These are phyloP conservation scores for Cadophora luteo-olivacea DNA, from an alignment of 2,329 filamentous ascomycete genomes.

Conservation along the genomic window DNA sequence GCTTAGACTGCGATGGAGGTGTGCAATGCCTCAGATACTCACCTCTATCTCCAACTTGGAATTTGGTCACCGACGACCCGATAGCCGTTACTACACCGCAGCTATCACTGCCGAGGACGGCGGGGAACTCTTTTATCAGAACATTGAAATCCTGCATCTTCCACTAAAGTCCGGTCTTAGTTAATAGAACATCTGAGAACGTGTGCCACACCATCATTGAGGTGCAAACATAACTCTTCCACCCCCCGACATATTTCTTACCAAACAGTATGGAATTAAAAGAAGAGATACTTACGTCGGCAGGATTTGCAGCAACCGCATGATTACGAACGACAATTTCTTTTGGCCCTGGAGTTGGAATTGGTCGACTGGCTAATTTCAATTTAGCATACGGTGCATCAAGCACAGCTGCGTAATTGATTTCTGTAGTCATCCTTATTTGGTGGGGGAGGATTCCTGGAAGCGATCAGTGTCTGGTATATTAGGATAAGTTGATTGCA, in stretches of 20 bases:
- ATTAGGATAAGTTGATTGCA: neutral
- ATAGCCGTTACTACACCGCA: conserved; percentile 29
- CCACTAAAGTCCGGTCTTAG: conserved; percentile 16
- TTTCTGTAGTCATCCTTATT: conserved; percentile 14
- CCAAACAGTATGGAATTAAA: neutral
- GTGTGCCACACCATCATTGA: too few relatives aligned
- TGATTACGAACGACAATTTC: conserved; percentile 46
- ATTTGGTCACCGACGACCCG: conserved; percentile 32
- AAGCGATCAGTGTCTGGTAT: neutral
- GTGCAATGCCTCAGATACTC: neutral
- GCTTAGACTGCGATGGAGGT: too few relatives aligned
- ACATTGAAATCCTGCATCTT: conserved; percentile 42
- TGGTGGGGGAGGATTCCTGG: neutral
- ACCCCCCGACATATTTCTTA: neutral
- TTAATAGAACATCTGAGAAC: neutral
- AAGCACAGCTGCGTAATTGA: conserved; percentile 33
- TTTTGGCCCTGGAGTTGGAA: conserved; percentile 41
- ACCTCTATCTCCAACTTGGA: conserved; percentile 41
- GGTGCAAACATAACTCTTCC: too few relatives aligned
- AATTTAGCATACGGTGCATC: conserved; percentile 43
- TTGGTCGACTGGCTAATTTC: conserved; percentile 46
- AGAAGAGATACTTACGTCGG: conserved; percentile 40
- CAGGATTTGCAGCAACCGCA: conserved; percentile 48
- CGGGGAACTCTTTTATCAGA: conserved; percentile 40
- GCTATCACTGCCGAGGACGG: conserved; percentile 45